Percentiles rank a stretch among this genome's conserved stretches.
Evolutionary conservation across 352 stramenopile species (phyloP).

Genomic region (Phytophthora foliorum): DNA sequence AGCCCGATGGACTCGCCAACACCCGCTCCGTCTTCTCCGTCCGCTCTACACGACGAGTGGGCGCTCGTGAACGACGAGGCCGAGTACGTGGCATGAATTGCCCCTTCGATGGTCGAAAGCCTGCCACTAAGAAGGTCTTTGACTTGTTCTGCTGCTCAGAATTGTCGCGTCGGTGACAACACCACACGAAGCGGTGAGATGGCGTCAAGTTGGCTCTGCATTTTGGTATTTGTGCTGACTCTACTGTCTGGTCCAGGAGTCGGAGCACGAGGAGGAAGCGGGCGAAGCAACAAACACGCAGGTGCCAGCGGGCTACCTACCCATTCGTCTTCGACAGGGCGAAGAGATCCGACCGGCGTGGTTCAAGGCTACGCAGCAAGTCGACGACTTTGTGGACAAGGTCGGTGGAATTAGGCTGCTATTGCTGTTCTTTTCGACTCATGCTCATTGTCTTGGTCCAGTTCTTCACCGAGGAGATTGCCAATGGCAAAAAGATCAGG

Average conservation of each 20-base stretch:
- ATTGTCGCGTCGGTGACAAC: constrained; percentile 52
- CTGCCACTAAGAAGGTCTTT: constrained; percentile 18
- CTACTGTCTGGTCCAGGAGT: constrained; percentile 12
- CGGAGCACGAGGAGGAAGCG: constrained; percentile 5
- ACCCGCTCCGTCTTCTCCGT: constrained; percentile 28
- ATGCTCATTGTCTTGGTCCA: constrained; percentile 25
- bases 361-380: constrained; percentile 73
- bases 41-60: constrained; percentile 66
- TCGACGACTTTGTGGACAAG: constrained; percentile 72
- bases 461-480: constrained; percentile 73
- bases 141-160: constrained; percentile 36
- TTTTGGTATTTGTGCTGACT: constrained; percentile 10
- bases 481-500: constrained; percentile 67
- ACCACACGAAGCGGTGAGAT: constrained; percentile 22
- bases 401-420: neutral
- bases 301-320: constrained; percentile 58
- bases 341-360: constrained; percentile 61
- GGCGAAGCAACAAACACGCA: neutral
- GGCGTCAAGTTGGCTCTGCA: neutral
- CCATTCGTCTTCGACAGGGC: constrained; percentile 69
- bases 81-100: constrained; percentile 50
- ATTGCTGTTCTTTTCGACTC: neutral
- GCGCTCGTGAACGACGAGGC: constrained; percentile 74
- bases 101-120: constrained; percentile 9
- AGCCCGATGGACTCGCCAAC: constrained; percentile 31